Conservation (phyloP, 2,329 filamentous ascomycete genomes). For the Scytalidium sp. region DNA sequence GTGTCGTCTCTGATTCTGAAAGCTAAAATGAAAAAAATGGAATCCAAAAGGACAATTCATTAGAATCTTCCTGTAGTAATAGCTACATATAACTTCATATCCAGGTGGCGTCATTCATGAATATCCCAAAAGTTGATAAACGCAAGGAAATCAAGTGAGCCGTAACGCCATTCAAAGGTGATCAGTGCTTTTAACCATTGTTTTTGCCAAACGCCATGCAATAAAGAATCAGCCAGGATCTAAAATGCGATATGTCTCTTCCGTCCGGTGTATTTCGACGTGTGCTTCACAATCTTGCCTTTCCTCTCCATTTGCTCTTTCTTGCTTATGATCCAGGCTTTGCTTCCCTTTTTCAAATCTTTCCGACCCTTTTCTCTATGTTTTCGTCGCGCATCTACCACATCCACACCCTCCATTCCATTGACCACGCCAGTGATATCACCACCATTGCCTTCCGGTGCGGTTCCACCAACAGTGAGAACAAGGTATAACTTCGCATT, state of each 20-base stretch:
- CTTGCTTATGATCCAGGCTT: constrained; percentile 79
- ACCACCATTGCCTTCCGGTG: constrained; percentile 50
- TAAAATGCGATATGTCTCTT: constrained; percentile 80
- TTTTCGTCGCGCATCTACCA: constrained; percentile 66
- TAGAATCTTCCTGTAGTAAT: too few relatives aligned
- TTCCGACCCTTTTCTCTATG: constrained; percentile 43
- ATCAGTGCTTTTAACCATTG: too few relatives aligned
- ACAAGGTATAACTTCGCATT: constrained; percentile 96
- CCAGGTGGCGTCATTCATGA: too few relatives aligned
- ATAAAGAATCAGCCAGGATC: constrained; percentile 13
- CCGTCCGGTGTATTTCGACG: constrained; percentile 89
- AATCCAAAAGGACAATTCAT: too few relatives aligned
- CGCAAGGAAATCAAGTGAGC: too few relatives aligned
- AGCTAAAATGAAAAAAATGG: too few relatives aligned
- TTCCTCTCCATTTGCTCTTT: constrained; percentile 94
- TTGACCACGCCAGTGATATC: constrained; percentile 90
- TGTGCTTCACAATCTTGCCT: constrained; percentile 89
- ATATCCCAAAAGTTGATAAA: too few relatives aligned
- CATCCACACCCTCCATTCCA: constrained; percentile 84
- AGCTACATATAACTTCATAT: too few relatives aligned
- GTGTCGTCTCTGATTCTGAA: too few relatives aligned
- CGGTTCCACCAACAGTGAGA: constrained; percentile 73
- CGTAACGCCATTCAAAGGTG: too few relatives aligned
- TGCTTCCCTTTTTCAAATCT: constrained; percentile 74
- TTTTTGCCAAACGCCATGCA: constrained; percentile 25